These are phyloP conservation scores for Rosa rugosa DNA, from an alignment of 306 rosid species.

Conservation along the genomic window DNA sequence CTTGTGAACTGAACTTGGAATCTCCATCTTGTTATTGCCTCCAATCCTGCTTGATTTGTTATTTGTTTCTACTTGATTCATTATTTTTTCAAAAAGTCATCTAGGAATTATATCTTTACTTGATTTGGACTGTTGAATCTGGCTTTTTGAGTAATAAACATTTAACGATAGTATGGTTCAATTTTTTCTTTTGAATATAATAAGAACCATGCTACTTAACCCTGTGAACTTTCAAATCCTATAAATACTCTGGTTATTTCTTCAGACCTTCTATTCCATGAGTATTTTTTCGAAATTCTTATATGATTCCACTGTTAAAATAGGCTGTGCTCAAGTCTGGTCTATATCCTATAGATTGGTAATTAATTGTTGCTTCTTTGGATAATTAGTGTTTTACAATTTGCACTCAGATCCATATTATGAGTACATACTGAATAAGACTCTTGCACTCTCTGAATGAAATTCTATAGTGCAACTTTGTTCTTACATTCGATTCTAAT, in stretches of 20 bases:
- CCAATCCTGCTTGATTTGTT: neutral
- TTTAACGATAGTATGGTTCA: neutral
- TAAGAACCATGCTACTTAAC: neutral
- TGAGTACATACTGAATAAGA: neutral
- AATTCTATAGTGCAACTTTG: neutral
- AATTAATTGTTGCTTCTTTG: neutral
- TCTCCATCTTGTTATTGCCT: neutral
- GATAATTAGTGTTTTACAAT: neutral
- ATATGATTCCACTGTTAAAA: no score
- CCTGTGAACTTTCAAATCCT: neutral
- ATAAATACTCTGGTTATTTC: neutral
- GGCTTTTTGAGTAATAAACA: neutral
- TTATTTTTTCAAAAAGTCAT: neutral
- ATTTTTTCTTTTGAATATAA: neutral
- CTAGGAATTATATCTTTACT: neutral
- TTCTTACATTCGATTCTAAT: neutral
- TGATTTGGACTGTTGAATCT: neutral
- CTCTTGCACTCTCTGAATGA: neutral
- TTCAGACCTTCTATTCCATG: slow-evolving; percentile 1
- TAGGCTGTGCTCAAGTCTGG: neutral
- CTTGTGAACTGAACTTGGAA: neutral
- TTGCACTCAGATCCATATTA: neutral
- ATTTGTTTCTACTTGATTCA: neutral
- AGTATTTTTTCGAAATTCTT: neutral
- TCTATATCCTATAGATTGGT: neutral